Evolutionary conservation across 2,329 filamentous ascomycete species (phyloP), one percentile per base, ranked within the genome.

Genomic region (Penicillium sumatraense): DNA sequence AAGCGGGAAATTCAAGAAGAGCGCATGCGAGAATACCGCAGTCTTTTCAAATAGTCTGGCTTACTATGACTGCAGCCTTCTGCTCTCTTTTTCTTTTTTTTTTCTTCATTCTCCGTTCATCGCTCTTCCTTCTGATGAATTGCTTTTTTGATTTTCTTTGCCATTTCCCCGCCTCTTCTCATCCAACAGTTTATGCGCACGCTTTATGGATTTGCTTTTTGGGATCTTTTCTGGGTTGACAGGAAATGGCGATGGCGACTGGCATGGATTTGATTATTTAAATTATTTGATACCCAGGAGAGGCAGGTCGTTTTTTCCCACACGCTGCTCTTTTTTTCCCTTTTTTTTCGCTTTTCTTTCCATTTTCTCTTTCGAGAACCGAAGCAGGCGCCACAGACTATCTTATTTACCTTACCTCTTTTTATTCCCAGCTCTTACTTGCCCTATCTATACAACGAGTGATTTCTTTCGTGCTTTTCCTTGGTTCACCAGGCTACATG

Each of bases 1-100:
- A 86, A 84, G 71, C 76, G 77, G 5, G 85, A 90, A 69, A 80
- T 84, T 41, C 86, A 87, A 6, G 85, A 86, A 75, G 82, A 88
- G 77, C 85, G 80, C 52, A 75, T 89, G 69, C 80, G 84, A 66
- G 84, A 87, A 66, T 74, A 88, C 64, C 78, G 81, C 68, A 81
- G 78, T 65, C 73, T 89, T 44, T 88, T 89, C 70, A 77, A 72
- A 51, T 77, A 60, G 66, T 50, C 31, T n/a, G 31, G 13, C 50
- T 10, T 38, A 10, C 46, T 11, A 29, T 26, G 31, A n/a, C n/a
- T n/a, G 13, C 4, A 33, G 35, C 9, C 13, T 38, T 36, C 16
- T n/a, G 7, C 10, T 11, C 18, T 14, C 14, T 14, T 13, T 21
- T 13, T 3, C 18, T 8, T 42, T 26, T 16, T 20, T 42, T 24